Conservation (phyloP, 345 rosid species). For the Jatropha curcas region DNA sequence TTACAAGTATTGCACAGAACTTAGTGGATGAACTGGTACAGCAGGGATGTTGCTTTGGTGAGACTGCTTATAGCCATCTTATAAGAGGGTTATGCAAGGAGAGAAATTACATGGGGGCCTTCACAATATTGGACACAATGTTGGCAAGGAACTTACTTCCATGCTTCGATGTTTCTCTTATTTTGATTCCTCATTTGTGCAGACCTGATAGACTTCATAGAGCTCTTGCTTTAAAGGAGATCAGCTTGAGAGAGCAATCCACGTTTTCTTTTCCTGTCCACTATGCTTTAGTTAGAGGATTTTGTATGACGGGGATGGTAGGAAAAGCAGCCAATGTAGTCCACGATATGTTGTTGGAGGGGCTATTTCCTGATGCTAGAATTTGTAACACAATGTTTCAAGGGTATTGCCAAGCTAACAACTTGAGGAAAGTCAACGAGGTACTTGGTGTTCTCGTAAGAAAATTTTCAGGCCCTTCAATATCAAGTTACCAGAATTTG, state of each 20-base stretch:
- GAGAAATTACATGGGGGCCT: conserved; percentile 42
- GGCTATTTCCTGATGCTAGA: conserved; percentile 34
- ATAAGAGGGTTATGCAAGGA: conserved; percentile 54
- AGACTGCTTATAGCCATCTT: conserved; percentile 44
- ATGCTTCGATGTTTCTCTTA: conserved; percentile 35
- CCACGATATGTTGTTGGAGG: conserved; percentile 37
- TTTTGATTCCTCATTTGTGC: conserved; percentile 57
- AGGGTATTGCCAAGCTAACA: conserved; percentile 48
- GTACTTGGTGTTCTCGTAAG: conserved; percentile 48
- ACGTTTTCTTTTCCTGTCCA: conserved; percentile 29
- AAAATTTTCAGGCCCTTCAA: conserved; percentile 41
- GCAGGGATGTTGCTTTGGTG: conserved; percentile 46
- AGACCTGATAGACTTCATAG: conserved; percentile 33
- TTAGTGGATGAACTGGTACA: conserved; percentile 48
- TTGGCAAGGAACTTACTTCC: conserved; percentile 38
- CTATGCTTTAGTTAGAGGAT: conserved; percentile 52
- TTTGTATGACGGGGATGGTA: conserved; percentile 50
- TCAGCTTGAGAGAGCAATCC: conserved; percentile 31
- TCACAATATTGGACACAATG: conserved; percentile 39
- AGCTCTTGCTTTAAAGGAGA: conserved; percentile 41
- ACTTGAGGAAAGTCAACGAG: conserved; percentile 44
- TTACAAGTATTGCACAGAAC: conserved; percentile 37
- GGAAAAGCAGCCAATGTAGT: conserved; percentile 48
- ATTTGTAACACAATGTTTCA: conserved; percentile 42
- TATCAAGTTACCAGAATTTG: conserved; percentile 49